Base-by-base conservation (phyloP, 305 asterid species). In the Fraxinus platypoda region DNA sequence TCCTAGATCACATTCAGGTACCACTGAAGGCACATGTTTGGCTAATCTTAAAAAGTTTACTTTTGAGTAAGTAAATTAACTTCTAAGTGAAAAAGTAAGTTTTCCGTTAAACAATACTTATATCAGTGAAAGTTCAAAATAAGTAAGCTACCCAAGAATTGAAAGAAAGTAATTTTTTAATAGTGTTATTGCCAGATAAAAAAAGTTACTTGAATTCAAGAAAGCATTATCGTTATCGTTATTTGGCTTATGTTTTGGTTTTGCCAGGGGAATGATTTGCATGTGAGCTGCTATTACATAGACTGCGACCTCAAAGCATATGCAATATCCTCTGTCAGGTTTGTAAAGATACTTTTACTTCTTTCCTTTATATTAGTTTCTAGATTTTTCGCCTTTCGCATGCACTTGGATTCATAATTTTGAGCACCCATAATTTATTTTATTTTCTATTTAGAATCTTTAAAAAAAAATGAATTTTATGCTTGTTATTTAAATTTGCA, bases 311-410 rank as follows among this genome's bases (percentile, higher is more conserved):
- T 94, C 82, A 93, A 92, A 78, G 93, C 95, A 13, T 93, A 79
- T 81, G 97, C 97, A 79, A 94, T 93, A 86, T 93, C 96, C 66
- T 81, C 95, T 83, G 97, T 84, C 97, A 93, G 97, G 97, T 90
- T 21, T 68, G 88, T 46, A 33, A 17, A 17, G 37, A 68, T 68
- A 15, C 71, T 59, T 74, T 0, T 46, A 11, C 15, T 34, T 34
- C 76, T 72, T 79, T 38, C 21, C 57, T 70, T 21, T 52, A 31
- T 30, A 8, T 8, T n/a, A n/a, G 64, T 54, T 54, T 54, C 25
- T n/a, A 4, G 64, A 54, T 54, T n/a, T 54, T 54, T 2, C 6
- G 0, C 72, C 15, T 64, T 23, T 23, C 11, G 5, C 21, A 66
- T 13, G 71, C 17, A 8, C 8, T 31, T 41, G 72, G 33, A 21